phyloP scores from a whole-genome alignment of 352 stramenopile genomes.

The Saprolegnia diclina region DNA sequence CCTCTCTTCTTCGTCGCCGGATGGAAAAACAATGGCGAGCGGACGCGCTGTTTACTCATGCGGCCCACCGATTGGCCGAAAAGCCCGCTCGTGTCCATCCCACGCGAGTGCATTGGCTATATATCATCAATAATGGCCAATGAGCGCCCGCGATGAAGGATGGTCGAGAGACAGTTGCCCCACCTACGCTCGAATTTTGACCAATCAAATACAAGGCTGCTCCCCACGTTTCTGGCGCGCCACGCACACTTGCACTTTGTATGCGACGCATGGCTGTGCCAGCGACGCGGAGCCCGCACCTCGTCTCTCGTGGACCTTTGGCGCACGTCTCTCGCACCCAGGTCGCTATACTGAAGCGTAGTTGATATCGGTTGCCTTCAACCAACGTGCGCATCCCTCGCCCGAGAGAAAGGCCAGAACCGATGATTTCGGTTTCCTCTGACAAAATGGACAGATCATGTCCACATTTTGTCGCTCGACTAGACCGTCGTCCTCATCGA shows the following conservation, averaged over 20 bases:
- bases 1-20: neutral
- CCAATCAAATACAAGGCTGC: neutral
- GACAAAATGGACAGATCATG: no score
- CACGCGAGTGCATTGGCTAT: conserved; percentile 6
- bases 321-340: no score
- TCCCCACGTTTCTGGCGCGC: neutral
- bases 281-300: neutral
- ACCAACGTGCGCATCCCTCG: no score
- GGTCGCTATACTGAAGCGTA: no score
- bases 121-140: conserved; percentile 7
- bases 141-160: neutral
- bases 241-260: no score
- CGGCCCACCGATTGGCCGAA: conserved; percentile 17
- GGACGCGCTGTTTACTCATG: conserved; percentile 5
- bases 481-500: no score
- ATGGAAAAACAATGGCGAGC: conserved; percentile 1
- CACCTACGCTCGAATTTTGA: neutral
- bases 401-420: no score
- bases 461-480: no score
- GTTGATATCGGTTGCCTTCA: no score
- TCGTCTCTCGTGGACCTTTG: no score
- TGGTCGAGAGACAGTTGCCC: conserved; percentile 18
- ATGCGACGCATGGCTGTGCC: no score
- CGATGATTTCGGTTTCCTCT: no score
- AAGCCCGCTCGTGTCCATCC: neutral